Conservation (phyloP, 2,329 filamentous ascomycete genomes). For the Colletotrichum magnum region DNA sequence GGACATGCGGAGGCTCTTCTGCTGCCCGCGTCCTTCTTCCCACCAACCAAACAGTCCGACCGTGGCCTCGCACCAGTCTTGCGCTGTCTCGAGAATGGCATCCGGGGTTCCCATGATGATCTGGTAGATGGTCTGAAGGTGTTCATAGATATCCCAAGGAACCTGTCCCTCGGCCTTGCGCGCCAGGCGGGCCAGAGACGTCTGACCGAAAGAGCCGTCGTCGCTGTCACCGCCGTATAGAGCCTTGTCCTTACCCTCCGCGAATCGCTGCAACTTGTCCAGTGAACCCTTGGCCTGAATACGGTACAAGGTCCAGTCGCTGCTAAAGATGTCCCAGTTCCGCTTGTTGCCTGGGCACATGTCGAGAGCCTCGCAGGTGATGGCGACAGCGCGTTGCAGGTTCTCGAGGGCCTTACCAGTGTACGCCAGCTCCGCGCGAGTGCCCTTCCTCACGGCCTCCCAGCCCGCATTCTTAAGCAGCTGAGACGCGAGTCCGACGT, state of each 20-base stretch:
- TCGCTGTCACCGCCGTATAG: constrained; percentile 47
- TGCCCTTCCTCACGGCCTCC: constrained; percentile 79
- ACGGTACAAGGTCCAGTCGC: constrained; percentile 88
- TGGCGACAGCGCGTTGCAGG: constrained; percentile 79
- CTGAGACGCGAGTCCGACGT: constrained; percentile 75
- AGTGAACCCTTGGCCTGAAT: constrained; percentile 79
- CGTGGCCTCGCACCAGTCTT: constrained; percentile 94
- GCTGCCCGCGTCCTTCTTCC: constrained; percentile 79
- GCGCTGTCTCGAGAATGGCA: constrained; percentile 81
- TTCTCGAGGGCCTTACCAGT: constrained; percentile 82
- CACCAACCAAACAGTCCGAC: constrained; percentile 91
- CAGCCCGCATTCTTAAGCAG: constrained; percentile 84
- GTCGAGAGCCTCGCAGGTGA: constrained; percentile 78
- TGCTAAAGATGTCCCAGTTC: constrained; percentile 87
- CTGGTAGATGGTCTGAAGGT: constrained; percentile 83
- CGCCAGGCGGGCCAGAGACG: constrained; percentile 75
- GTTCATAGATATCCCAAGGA: constrained; percentile 92
- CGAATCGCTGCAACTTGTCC: constrained; percentile 81
- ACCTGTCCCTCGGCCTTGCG: constrained; percentile 87
- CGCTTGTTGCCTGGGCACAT: constrained; percentile 78
- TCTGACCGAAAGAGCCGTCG: constrained; percentile 56
- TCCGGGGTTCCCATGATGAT: constrained; percentile 83
- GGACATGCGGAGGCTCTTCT: constrained; percentile 57
- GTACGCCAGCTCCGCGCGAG: constrained; percentile 77
- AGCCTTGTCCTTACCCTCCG: constrained; percentile 77